Conservation (phyloP, 139 green algal species). For the Coccomyxa sp. region DNA sequence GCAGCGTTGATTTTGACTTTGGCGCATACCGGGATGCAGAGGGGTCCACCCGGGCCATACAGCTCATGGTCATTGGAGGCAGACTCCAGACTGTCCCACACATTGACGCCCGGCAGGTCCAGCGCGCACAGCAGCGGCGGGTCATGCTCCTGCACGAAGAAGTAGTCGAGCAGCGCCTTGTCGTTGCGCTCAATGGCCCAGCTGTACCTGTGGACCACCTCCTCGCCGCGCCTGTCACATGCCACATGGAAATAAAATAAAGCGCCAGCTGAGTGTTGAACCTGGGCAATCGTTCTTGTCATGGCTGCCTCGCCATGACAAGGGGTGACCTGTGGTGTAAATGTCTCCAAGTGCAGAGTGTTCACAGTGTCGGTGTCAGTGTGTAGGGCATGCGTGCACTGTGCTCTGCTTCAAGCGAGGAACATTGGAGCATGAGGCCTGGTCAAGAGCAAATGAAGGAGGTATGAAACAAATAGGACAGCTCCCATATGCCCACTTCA, state of each 20-base stretch:
- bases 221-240: neutral
- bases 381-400: no score
- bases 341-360: neutral
- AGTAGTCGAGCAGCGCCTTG: neutral
- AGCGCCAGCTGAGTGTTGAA: no score
- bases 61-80: neutral
- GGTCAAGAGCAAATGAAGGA: no score
- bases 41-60: neutral
- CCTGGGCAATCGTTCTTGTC: neutral
- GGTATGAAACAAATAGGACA: no score
- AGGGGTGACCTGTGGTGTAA: neutral
- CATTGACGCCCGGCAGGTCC: neutral
- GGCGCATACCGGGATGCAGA: neutral
- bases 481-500: no score
- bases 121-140: neutral
- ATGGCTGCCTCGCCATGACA: neutral
- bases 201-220: slow-evolving; percentile 1
- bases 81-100: neutral
- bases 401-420: no score
- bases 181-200: neutral
- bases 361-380: neutral
- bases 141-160: neutral
- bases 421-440: no score
- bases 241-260: no score
- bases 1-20: neutral